These are phyloP conservation scores for Margaritispora aquatica DNA, from an alignment of 495 filamentous ascomycete species.

Conservation along the genomic window DNA sequence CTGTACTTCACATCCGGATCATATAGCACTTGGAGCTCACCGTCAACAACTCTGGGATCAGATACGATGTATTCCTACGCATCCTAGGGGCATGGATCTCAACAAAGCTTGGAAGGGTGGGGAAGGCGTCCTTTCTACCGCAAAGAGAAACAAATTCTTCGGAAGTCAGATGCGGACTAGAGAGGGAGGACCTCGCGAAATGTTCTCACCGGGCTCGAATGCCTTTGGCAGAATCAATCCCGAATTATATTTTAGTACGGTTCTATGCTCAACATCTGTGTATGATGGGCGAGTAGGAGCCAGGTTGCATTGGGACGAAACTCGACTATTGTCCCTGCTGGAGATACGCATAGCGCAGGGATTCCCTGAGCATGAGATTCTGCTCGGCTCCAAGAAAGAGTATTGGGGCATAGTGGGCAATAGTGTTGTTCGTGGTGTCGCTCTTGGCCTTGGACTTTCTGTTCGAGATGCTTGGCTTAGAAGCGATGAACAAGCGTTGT, in stretches of 20 bases:
- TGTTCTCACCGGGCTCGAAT: constrained; percentile 19
- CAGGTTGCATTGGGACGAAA: constrained; percentile 54
- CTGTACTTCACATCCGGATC: constrained; percentile 58
- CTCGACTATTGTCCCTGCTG: constrained; percentile 49
- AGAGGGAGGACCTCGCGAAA: constrained; percentile 1
- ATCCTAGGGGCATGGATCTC: constrained; percentile 42
- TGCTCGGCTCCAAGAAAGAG: constrained; percentile 45
- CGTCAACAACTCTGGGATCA: constrained; percentile 29
- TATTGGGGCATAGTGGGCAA: constrained; percentile 65
- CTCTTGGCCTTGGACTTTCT: constrained; percentile 53
- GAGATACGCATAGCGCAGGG: constrained; percentile 62
- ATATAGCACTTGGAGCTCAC: constrained; percentile 34
- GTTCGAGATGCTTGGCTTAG: constrained; percentile 50
- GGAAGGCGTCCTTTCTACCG: constrained; percentile 29
- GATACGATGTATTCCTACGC: constrained; percentile 34
- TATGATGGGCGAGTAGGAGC: constrained; percentile 41
- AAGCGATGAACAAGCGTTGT: neutral
- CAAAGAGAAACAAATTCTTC: constrained; percentile 30
- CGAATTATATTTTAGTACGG: constrained; percentile 45
- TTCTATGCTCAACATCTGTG: constrained; percentile 41
- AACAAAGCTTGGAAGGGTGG: constrained; percentile 33
- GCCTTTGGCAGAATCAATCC: constrained; percentile 48
- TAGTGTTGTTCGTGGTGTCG: constrained; percentile 58
- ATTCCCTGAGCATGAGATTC: constrained; percentile 58
- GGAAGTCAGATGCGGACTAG: constrained; percentile 3